phyloP scores from a whole-genome alignment of 73 alveolate genomes.

The Paramecium pentaurelia region DNA sequence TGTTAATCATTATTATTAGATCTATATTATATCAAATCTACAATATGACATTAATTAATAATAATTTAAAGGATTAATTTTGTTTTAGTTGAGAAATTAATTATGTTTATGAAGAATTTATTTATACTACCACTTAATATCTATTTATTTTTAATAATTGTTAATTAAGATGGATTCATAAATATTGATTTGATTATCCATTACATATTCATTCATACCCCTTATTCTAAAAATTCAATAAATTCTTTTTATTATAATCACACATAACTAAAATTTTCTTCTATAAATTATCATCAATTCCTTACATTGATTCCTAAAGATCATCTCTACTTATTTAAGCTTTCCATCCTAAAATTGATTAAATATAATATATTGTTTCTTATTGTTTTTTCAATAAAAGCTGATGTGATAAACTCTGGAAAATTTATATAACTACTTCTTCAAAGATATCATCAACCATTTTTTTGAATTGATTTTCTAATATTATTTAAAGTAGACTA shows the following conservation, averaged over 20 bases:
- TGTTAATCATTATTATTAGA: too few relatives aligned
- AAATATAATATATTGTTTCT: neutral
- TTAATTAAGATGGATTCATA: neutral
- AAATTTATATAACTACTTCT: conserved; percentile 25
- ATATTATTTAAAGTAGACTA: neutral
- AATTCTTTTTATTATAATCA: neutral
- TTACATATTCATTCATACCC: neutral
- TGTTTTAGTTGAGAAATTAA: too few relatives aligned
- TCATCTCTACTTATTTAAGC: conserved; percentile 32
- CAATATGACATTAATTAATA: too few relatives aligned
- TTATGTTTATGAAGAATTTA: too few relatives aligned
- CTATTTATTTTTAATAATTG: too few relatives aligned
- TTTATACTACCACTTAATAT: too few relatives aligned
- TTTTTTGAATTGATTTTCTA: neutral
- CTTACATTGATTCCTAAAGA: neutral
- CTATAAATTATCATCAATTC: conserved; percentile 12
- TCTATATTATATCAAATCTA: too few relatives aligned
- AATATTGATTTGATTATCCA: neutral
- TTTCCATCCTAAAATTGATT: neutral
- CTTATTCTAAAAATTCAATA: neutral
- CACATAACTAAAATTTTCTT: neutral
- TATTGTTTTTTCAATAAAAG: neutral
- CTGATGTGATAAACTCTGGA: conserved; percentile 9
- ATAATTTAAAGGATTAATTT: too few relatives aligned
- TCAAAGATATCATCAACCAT: conserved; percentile 56